These are phyloP conservation scores for Aspergillus campestris DNA, from an alignment of 495 filamentous ascomycete genomes.

Conservation along the genomic window DNA sequence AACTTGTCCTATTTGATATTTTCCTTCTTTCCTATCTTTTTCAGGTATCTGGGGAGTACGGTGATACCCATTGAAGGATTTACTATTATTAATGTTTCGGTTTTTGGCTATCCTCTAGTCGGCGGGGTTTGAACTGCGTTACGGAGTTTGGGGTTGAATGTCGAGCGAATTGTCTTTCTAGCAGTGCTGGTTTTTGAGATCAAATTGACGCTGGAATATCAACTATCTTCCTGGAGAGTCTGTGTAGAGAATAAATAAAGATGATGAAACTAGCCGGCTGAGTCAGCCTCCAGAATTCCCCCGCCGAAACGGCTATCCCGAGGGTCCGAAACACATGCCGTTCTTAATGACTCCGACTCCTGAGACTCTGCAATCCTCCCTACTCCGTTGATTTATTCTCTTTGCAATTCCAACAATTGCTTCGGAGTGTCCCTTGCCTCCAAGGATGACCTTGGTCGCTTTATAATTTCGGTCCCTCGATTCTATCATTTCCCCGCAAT, in stretches of 20 bases:
- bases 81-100: no score
- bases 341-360: not conserved
- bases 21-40: constrained; percentile 1
- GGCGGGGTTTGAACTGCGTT: no score
- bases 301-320: constrained; percentile 11
- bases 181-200: no score
- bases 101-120: no score
- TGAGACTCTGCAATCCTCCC: not conserved
- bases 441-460: no score
- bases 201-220: no score
- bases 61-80: constrained; percentile 3
- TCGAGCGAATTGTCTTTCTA: no score
- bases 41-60: not conserved
- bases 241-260: no score
- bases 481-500: not conserved
- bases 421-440: no score
- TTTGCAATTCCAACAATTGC: no score
- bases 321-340: constrained; percentile 10
- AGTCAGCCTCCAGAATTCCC: constrained; percentile 7
- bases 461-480: not conserved
- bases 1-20: not conserved
- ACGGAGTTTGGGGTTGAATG: no score
- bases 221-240: no score
- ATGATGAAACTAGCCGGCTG: not conserved
- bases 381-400: not conserved